Evolutionary conservation across 176 grass and related monocot species (phyloP), one percentile per base, ranked within the genome.

Genomic region (Oryza glumipatula): DNA sequence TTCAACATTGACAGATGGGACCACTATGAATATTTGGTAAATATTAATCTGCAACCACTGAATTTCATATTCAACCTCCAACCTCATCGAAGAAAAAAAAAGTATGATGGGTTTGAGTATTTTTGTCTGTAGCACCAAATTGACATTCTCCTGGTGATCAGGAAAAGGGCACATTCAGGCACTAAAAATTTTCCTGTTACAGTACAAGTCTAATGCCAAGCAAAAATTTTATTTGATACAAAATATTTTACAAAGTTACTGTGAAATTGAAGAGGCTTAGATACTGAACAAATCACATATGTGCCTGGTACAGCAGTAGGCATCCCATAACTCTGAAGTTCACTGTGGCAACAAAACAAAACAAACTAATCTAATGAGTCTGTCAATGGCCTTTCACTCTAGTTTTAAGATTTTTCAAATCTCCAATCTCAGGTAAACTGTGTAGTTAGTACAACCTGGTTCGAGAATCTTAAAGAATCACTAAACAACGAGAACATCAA

Each of bases 251-350:
- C 28, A 19, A 8, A 76, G 44, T 11, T 52, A 71, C 64, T 66
- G 74, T 19, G 30, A 70, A 72, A 76, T 76, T 58, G 21, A 80
- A 69, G 36, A 65, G 72, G 67, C 46, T 74, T 46, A 65, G n/a
- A 47, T 49, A 45, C 24, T 48, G 14, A 61, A 74, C 73, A 64
- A 9, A 74, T 33, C 11, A 14, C 41, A 74, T 23, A 23, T 4
- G 44, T 46, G 41, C 23, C 19, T 67, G 39, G 33, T 73, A 75
- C 22, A 21, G 58, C 12, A 49, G 24, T 24, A 74, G 2, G 16
- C 58, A 79, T 61, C 33, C 11, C 16, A 39, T 35, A 35, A 61
- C 47, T 56, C 76, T 23, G 3, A 19, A 74, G 26, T 61, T 61
- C 35, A 74, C 19, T 36, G 13, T 7, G 36, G 36, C 23, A 74